Base-by-base conservation (phyloP, 108 stramenopile genomes). In the Skeletonema grethae region DNA sequence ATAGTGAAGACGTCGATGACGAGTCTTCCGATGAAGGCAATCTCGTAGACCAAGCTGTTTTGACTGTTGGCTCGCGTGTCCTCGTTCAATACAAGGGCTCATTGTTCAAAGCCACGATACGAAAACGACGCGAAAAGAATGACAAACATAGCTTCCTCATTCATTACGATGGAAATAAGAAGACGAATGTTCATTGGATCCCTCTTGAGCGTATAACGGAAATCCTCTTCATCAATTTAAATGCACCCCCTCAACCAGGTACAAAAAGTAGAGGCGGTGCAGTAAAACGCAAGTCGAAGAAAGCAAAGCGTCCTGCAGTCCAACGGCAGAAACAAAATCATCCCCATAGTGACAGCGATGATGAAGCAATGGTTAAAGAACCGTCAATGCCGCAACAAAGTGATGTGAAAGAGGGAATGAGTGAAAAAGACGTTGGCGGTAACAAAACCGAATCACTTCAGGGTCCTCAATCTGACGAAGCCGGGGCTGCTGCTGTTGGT, bases 131-230 rank as follows among this genome's bases (percentile, higher is more conserved):
- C 13, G 39, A 75, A 43, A 84, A 80, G 35, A 56, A 75, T 35
- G 69, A 46, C 16, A 75, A 53, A 22, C 59, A 80, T 29, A 69
- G 75, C 46, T 84, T 76, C 64, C 74, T 75, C 7, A 84, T 84
- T 29, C 83, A 84, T 63, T 84, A 84, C 35, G 83, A 84, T 59
- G 83, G 83, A 7, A 84, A 84, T 53, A 84, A 80, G 57, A 84
- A 72, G 53, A 69, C 83, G 7, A 84, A 84, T 43, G 74, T 84
- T 7, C 78, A 79, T 55, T 84, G 83, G 83, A 46, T 84, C 18
- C 59, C 78, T n/a, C 31, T 66, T 32, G 67, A 78, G n/a, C 65
- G 61, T 4, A 69, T 83, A 25, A 32, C 59, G n/a, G 50, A 78
- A 32, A 78, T 83, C 63, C 64, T 79, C 41, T 58, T 34, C 8